Conservation (phyloP, 2,329 filamentous ascomycete species). For the Arthrinium puccinioides region DNA sequence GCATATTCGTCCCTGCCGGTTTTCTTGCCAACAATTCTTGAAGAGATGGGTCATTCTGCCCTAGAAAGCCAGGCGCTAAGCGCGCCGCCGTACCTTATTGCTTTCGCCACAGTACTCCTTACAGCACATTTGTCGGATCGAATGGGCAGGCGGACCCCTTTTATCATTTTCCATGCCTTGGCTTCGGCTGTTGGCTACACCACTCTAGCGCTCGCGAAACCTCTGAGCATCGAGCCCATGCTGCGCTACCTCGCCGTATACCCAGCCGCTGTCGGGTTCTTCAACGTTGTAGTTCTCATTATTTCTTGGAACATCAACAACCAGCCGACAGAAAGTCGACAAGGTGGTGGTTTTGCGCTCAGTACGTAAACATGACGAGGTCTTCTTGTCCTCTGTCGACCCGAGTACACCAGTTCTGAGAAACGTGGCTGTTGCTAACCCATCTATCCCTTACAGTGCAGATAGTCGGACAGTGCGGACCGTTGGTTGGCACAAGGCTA, state of each 20-base stretch:
- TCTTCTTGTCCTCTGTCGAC: no score
- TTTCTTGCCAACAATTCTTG: constrained; percentile 76
- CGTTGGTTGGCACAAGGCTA: constrained; percentile 59
- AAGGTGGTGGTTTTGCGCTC: constrained; percentile 71
- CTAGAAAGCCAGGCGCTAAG: constrained; percentile 68
- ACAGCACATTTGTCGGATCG: constrained; percentile 70
- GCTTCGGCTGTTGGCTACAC: constrained; percentile 55
- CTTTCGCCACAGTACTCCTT: constrained; percentile 64
- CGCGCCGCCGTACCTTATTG: constrained; percentile 72
- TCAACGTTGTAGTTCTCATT: constrained; percentile 74
- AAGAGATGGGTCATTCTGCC: constrained; percentile 65
- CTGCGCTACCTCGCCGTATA: constrained; percentile 69
- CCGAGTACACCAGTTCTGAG: no score
- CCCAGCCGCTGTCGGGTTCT: constrained; percentile 74
- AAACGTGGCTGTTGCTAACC: no score
- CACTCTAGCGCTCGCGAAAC: constrained; percentile 52
- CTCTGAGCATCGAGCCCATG: constrained; percentile 32
- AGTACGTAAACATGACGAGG: no score
- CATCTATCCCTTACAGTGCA: no score
- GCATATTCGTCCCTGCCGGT: constrained; percentile 83
- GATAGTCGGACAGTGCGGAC: constrained; percentile 72
- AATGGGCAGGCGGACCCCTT: constrained; percentile 51
- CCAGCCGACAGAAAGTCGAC: constrained; percentile 59
- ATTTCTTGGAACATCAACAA: constrained; percentile 90
- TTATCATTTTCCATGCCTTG: constrained; percentile 62